Conservation (phyloP, 2,329 filamentous ascomycete species). For the Harringtonia aguacate region DNA sequence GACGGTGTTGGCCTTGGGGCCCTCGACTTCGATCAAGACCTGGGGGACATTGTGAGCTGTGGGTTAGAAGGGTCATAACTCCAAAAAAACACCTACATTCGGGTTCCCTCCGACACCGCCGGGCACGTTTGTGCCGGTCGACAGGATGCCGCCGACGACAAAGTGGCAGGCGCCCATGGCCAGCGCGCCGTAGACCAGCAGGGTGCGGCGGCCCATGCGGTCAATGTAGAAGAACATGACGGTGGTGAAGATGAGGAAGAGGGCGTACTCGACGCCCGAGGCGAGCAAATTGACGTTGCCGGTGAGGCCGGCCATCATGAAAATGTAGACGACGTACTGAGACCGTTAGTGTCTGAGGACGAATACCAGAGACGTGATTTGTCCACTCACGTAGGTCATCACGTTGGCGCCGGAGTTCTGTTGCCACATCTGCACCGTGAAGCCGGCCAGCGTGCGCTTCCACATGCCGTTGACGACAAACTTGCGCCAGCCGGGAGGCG, state of each 20-base stretch:
- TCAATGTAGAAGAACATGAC: conserved; percentile 67
- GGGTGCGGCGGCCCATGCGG: conserved; percentile 56
- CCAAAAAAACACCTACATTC: conserved; percentile 13
- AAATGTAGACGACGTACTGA: conserved; percentile 55
- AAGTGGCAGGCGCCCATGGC: conserved; percentile 19
- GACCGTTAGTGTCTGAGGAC: conserved; percentile 44
- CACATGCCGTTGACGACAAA: conserved; percentile 51
- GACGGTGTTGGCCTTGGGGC: conserved; percentile 45
- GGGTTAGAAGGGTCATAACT: no score
- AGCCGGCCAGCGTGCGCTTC: conserved; percentile 59
- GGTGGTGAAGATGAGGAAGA: conserved; percentile 71
- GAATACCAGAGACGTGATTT: not conserved
- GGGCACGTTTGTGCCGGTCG: conserved; percentile 16
- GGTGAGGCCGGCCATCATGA: conserved; percentile 58
- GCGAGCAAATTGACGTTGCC: conserved; percentile 47
- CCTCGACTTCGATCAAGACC: conserved; percentile 35
- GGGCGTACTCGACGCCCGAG: conserved; percentile 64
- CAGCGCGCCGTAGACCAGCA: conserved; percentile 7
- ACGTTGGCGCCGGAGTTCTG: conserved; percentile 73
- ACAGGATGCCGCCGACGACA: conserved; percentile 31
- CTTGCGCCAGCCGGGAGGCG: not conserved
- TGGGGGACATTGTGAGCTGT: no score
- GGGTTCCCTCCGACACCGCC: conserved; percentile 17
- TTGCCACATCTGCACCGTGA: conserved; percentile 67
- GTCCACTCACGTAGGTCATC: conserved; percentile 43